Conservation (phyloP, 257 asterid species). For the Henckelia pumila region DNA sequence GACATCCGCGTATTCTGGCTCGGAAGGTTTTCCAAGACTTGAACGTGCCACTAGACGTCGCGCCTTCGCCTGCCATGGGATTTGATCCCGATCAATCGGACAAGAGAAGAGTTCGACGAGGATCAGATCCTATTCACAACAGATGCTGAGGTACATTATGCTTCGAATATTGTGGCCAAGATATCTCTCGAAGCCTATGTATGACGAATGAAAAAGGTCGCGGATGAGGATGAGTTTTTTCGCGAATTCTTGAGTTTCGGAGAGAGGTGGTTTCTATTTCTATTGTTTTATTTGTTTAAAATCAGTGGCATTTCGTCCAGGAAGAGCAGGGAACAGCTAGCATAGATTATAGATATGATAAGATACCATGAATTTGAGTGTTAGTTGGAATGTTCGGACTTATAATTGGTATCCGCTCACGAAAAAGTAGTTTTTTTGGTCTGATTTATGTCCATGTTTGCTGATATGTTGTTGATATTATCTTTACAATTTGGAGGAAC, state of each 20-base stretch:
- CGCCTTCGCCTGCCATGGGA: slow-evolving; percentile 54
- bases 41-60: slow-evolving; percentile 34
- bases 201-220: slow-evolving; percentile 13
- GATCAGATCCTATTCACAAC: slow-evolving; percentile 86
- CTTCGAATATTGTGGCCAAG: not conserved
- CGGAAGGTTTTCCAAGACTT: slow-evolving; percentile 36
- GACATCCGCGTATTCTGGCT: slow-evolving; percentile 36
- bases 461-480: slow-evolving; percentile 25
- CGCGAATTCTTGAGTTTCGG: slow-evolving; percentile 28
- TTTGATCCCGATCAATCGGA: slow-evolving; percentile 65
- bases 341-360: not conserved
- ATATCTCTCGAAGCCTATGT: not conserved
- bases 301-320: slow-evolving; percentile 24
- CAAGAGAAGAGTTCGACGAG: slow-evolving; percentile 67
- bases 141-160: slow-evolving; percentile 36
- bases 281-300: slow-evolving; percentile 32
- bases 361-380: slow-evolving; percentile 28
- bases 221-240: slow-evolving; percentile 11
- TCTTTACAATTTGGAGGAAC: too few relatives aligned
- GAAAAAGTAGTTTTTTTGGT: slow-evolving; percentile 16
- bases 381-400: slow-evolving; percentile 20
- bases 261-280: slow-evolving; percentile 37
- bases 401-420: slow-evolving; percentile 15
- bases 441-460: slow-evolving; percentile 13
- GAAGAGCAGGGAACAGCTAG: slow-evolving; percentile 23